These are phyloP conservation scores for Fomes fomentarius DNA, from an alignment of 1,284 basidiomycete species.

Conservation along the genomic window DNA sequence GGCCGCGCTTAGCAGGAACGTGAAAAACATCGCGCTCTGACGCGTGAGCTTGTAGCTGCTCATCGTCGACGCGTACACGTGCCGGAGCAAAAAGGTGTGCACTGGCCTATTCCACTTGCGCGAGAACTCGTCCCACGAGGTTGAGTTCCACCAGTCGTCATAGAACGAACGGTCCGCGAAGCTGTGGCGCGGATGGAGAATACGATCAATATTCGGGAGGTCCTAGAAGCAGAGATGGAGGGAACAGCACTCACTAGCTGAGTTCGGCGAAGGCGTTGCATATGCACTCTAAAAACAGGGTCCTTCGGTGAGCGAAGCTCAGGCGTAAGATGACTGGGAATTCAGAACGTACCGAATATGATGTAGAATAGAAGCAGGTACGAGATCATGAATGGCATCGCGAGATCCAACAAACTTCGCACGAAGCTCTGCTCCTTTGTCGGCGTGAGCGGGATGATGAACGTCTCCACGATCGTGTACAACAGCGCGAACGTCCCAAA, in stretches of 20 bases:
- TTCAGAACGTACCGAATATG: constrained; percentile 75
- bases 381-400: constrained; percentile 90
- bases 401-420: constrained; percentile 82
- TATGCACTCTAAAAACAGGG: constrained; percentile 73
- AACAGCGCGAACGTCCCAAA: constrained; percentile 95
- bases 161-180: constrained; percentile 98
- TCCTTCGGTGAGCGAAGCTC: neutral
- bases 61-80: constrained; percentile 92
- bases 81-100: constrained; percentile 91
- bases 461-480: constrained; percentile 91
- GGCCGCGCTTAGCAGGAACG: constrained; percentile 87
- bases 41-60: constrained; percentile 76
- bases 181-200: constrained; percentile 38
- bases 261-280: constrained; percentile 95
- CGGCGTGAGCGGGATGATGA: constrained; percentile 85
- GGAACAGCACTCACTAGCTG: constrained; percentile 73
- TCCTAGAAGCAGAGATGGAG: too few relatives aligned
- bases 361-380: constrained; percentile 85
- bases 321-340: constrained; percentile 26
- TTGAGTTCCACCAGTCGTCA: constrained; percentile 99
- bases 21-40: constrained; percentile 85
- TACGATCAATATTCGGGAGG: constrained; percentile 9
- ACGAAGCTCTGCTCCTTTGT: constrained; percentile 76
- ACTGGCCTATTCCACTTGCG: constrained; percentile 95
- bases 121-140: constrained; percentile 95